Conservation (phyloP, 108 stramenopile species). For the Aurantiochytrium sp. region DNA sequence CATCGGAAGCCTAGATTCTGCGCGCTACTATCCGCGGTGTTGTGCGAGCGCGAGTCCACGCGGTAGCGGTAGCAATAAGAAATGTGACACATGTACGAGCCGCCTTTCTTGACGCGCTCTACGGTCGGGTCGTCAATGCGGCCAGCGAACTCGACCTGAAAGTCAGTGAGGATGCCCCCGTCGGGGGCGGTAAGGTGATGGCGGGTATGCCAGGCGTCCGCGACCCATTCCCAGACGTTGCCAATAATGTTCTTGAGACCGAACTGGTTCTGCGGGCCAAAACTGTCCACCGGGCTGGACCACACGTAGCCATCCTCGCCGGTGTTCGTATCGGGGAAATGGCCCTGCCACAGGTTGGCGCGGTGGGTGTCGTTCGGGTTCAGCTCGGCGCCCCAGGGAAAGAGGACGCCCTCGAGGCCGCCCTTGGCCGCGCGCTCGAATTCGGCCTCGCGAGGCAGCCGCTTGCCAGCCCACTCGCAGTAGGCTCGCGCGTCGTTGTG, state of each 20-base stretch:
- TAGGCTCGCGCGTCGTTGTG: conserved; percentile 56
- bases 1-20: conserved; percentile 59
- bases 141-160: not conserved
- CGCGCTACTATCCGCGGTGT: conserved; percentile 49
- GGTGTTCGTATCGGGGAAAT: conserved; percentile 45
- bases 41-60: conserved; percentile 40
- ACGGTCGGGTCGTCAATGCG: conserved; percentile 35
- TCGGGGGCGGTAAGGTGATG: not conserved
- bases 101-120: conserved; percentile 58
- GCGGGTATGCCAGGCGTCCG: conserved; percentile 35
- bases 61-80: conserved; percentile 60
- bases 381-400: conserved; percentile 56
- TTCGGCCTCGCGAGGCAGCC: conserved; percentile 58
- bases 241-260: conserved; percentile 53
- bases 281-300: conserved; percentile 49
- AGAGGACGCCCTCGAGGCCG: conserved; percentile 22
- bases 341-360: conserved; percentile 58
- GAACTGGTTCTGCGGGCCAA: conserved; percentile 49
- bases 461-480: conserved; percentile 47
- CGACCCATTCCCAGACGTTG: conserved; percentile 61
- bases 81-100: conserved; percentile 56
- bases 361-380: conserved; percentile 39
- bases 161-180: not conserved
- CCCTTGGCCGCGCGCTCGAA: conserved; percentile 60
- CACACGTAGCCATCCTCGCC: conserved; percentile 47